Percentiles rank a stretch among this genome's conserved stretches.
Evolutionary conservation across 495 filamentous ascomycete genomes (phyloP).

Genomic region (Penicillium subrubescens): DNA sequence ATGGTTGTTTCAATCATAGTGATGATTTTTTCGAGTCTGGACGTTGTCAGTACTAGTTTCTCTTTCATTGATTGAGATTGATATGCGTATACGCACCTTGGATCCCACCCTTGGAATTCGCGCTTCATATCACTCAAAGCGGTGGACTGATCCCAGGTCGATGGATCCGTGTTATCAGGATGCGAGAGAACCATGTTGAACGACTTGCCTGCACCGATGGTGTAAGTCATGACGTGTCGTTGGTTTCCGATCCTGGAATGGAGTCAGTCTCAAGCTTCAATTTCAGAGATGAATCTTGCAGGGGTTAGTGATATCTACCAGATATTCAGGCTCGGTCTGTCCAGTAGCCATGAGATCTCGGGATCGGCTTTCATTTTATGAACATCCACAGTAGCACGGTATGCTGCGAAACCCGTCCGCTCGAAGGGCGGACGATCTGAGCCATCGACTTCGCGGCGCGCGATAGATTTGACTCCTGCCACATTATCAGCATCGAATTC

Average conservation of each 20-base stretch:
- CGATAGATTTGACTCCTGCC: constrained; percentile 39
- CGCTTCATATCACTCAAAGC: constrained; percentile 39
- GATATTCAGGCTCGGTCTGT: constrained; percentile 43
- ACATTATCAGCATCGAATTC: neutral
- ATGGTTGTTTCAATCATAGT: constrained; percentile 37
- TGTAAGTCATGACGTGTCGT: constrained; percentile 53
- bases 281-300: neutral
- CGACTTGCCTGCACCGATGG: constrained; percentile 46
- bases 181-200: constrained; percentile 58
- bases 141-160: constrained; percentile 38
- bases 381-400: constrained; percentile 46
- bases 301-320: constrained; percentile 28
- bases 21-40: constrained; percentile 40
- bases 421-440: constrained; percentile 19
- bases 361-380: constrained; percentile 40
- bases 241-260: constrained; percentile 34
- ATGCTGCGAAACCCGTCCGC: constrained; percentile 40
- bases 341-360: constrained; percentile 41
- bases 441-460: constrained; percentile 29
- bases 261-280: neutral
- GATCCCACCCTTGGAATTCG: constrained; percentile 47
- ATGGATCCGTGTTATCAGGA: constrained; percentile 41
- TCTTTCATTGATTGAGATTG: neutral
- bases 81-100: constrained; percentile 20
- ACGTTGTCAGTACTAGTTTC: neutral